Conservation (phyloP, 2,329 filamentous ascomycete species). For the Pseudocercospora fuligena region DNA sequence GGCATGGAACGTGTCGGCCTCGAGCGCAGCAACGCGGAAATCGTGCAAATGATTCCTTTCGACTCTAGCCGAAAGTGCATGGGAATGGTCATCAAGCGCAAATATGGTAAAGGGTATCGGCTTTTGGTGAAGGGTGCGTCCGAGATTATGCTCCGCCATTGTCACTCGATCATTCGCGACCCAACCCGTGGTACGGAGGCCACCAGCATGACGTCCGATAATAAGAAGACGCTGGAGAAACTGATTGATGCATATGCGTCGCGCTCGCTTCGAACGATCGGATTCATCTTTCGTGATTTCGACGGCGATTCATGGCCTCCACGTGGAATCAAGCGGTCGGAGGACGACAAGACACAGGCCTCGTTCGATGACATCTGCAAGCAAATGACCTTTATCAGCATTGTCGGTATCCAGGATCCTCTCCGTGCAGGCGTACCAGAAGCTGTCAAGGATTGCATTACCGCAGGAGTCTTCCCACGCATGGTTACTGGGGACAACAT, state of each 20-base stretch:
- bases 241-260: slow-evolving; percentile 79
- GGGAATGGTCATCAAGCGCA: slow-evolving; percentile 64
- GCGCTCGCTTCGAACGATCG: slow-evolving; percentile 82
- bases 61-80: slow-evolving; percentile 73
- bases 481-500: slow-evolving; percentile 78
- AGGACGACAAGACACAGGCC: slow-evolving; percentile 66
- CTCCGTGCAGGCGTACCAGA: slow-evolving; percentile 69
- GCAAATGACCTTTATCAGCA: slow-evolving; percentile 73
- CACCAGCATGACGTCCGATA: slow-evolving; percentile 59
- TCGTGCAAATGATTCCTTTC: slow-evolving; percentile 64
- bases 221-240: slow-evolving; percentile 63
- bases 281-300: slow-evolving; percentile 82
- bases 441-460: slow-evolving; percentile 69
- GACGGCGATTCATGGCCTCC: slow-evolving; percentile 73
- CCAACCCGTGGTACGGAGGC: slow-evolving; percentile 62
- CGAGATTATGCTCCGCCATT: slow-evolving; percentile 55
- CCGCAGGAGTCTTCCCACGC: slow-evolving; percentile 71
- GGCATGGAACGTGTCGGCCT: slow-evolving; percentile 66
- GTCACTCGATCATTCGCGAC: slow-evolving; percentile 60
- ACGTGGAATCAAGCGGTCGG: slow-evolving; percentile 59
- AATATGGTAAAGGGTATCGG: slow-evolving; percentile 58
- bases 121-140: slow-evolving; percentile 60
- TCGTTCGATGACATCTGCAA: slow-evolving; percentile 71
- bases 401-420: slow-evolving; percentile 77
- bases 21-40: slow-evolving; percentile 65